phyloP scores from a whole-genome alignment of 2,329 filamentous ascomycete genomes.

The Pseudogymnoascus sp. region DNA sequence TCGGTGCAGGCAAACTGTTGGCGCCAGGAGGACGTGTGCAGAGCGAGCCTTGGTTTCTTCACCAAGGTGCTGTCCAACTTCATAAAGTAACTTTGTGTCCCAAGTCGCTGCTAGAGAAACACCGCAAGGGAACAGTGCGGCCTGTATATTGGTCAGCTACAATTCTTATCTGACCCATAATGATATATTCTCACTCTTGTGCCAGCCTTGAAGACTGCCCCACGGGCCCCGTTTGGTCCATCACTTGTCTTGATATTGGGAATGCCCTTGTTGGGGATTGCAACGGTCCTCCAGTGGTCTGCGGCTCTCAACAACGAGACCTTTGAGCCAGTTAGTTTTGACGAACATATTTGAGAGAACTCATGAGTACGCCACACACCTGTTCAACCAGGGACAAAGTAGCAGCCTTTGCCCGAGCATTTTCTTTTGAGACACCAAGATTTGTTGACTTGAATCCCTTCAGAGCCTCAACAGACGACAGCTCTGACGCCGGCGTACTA shows the following conservation, averaged over 20 bases:
- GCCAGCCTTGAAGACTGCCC: conserved; percentile 61
- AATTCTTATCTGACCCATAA: neutral
- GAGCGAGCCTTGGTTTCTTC: conserved; percentile 67
- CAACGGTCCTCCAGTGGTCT: conserved; percentile 64
- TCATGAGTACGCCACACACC: conserved; percentile 15
- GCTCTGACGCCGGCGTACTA: conserved; percentile 24
- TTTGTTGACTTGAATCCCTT: conserved; percentile 17
- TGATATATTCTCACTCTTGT: conserved; percentile 41
- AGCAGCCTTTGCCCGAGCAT: conserved; percentile 19
- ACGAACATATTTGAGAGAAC: neutral
- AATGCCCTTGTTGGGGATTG: conserved; percentile 55
- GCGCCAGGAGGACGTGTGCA: conserved; percentile 65
- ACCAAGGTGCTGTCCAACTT: conserved; percentile 65
- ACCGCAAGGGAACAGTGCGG: conserved; percentile 72
- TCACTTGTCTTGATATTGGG: conserved; percentile 61
- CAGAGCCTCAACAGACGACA: conserved; percentile 18
- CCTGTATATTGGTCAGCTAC: conserved; percentile 36
- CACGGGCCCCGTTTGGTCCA: conserved; percentile 63
- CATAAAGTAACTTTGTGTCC: conserved; percentile 62
- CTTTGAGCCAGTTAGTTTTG: conserved; percentile 29
- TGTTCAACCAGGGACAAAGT: conserved; percentile 28
- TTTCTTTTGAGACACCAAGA: conserved; percentile 16
- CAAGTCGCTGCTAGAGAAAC: conserved; percentile 73
- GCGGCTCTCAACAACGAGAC: conserved; percentile 53
- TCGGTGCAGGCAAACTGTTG: conserved; percentile 75